A percentile compares a stretch with the other conserved stretches of the same genome.
phyloP scores from a whole-genome alignment of 2,329 filamentous ascomycete genomes.

The Beauveria sp. region DNA sequence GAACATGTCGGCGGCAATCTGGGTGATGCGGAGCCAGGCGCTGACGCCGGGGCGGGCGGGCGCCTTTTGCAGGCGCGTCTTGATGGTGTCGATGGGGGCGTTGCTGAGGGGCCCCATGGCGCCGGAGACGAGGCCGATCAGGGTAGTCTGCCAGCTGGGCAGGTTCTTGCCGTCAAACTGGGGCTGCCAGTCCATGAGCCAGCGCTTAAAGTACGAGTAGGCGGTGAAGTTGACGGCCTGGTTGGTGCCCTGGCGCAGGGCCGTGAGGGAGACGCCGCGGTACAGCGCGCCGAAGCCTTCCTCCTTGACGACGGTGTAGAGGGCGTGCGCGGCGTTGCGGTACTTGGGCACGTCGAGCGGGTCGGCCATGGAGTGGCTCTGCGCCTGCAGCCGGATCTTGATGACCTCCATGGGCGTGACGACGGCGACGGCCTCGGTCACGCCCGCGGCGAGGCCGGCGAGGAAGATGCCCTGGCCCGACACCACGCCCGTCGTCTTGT shows the following conservation, averaged over 20 bases:
- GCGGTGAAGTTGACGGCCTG: slow-evolving; percentile 99
- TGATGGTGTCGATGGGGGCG: slow-evolving; percentile 97
- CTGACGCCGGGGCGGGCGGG: slow-evolving; percentile 74
- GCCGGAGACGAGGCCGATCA: slow-evolving; percentile 84
- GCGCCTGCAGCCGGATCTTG: slow-evolving; percentile 96
- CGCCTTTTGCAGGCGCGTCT: slow-evolving; percentile 89
- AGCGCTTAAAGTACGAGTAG: slow-evolving; percentile 86
- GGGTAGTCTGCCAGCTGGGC: slow-evolving; percentile 80
- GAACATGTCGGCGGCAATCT: slow-evolving; percentile 79
- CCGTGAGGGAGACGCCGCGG: slow-evolving; percentile 87
- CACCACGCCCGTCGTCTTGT: slow-evolving; percentile 58
- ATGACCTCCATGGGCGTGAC: slow-evolving; percentile 99
- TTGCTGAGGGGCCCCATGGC: slow-evolving; percentile 96
- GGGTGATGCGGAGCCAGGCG: slow-evolving; percentile 68
- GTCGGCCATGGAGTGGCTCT: slow-evolving; percentile 96
- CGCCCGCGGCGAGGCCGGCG: slow-evolving; percentile 82
- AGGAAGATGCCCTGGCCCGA: slow-evolving; percentile 61
- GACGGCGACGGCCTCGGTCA: slow-evolving; percentile 92
- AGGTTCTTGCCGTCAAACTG: slow-evolving; percentile 57
- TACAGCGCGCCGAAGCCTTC: slow-evolving; percentile 85
- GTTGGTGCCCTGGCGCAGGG: slow-evolving; percentile 89
- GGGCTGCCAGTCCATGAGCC: slow-evolving; percentile 65
- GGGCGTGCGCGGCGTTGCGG: slow-evolving; percentile 76
- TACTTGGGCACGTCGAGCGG: slow-evolving; percentile 95
- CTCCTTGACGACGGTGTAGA: slow-evolving; percentile 85